A percentile compares a stretch with the other conserved stretches of the same genome.
Conservation (phyloP, 345 rosid genomes). For the Brassica nigra region DNA sequence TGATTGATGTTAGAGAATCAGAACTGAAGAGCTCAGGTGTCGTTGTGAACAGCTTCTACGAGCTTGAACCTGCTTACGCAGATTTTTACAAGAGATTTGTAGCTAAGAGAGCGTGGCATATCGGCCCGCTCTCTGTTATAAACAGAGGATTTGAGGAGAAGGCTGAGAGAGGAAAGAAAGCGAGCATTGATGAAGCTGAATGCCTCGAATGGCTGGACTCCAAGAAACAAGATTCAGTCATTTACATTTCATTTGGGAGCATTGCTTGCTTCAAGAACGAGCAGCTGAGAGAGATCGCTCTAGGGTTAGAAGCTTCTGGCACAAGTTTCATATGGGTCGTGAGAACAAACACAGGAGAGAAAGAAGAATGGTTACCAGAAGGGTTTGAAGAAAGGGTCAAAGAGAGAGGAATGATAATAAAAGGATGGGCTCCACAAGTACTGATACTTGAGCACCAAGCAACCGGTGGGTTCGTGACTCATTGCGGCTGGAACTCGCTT, state of each 20-base stretch:
- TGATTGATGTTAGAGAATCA: slow-evolving; percentile 34
- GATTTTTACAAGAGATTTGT: slow-evolving; percentile 45
- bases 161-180: slow-evolving; percentile 42
- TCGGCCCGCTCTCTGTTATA: slow-evolving; percentile 30
- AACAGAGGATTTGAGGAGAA: slow-evolving; percentile 44
- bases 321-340: slow-evolving; percentile 35
- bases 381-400: slow-evolving; percentile 44
- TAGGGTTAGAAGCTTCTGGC: slow-evolving; percentile 32
- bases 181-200: slow-evolving; percentile 34
- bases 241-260: slow-evolving; percentile 61
- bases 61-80: slow-evolving; percentile 61
- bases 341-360: slow-evolving; percentile 24
- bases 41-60: slow-evolving; percentile 68
- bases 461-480: slow-evolving; percentile 50
- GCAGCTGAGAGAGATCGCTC: slow-evolving; percentile 34
- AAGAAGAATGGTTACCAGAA: slow-evolving; percentile 42
- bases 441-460: slow-evolving; percentile 53
- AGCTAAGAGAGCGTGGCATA: slow-evolving; percentile 27
- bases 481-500: slow-evolving; percentile 60
- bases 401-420: slow-evolving; percentile 44
- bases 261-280: slow-evolving; percentile 34
- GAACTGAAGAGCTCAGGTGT: slow-evolving; percentile 60
- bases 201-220: slow-evolving; percentile 58
- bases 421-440: slow-evolving; percentile 58
- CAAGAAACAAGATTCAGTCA: slow-evolving; percentile 51